A percentile compares a stretch with the other conserved stretches of the same genome.
Evolutionary conservation across 306 rosid species (phyloP).

Genomic region (Cicer yamashitae): DNA sequence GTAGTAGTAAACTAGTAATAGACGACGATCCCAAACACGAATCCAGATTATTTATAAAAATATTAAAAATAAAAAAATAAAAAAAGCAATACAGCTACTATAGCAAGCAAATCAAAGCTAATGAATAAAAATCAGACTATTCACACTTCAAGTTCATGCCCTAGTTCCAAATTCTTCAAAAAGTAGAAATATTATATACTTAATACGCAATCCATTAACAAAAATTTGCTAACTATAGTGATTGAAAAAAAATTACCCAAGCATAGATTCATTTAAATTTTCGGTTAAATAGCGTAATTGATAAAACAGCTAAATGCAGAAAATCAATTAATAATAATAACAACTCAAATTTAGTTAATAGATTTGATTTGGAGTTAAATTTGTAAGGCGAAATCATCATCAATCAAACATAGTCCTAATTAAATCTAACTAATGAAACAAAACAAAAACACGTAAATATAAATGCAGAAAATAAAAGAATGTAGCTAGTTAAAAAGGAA

Average conservation of each 20-base stretch:
- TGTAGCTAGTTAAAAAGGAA: too few species aligned
- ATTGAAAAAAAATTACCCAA: not conserved
- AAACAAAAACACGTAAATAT: too few species aligned
- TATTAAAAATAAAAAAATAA: not conserved
- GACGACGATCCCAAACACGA: not conserved
- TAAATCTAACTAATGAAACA: not conserved
- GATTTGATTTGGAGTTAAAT: not conserved
- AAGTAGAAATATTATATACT: not conserved
- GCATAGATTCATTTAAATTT: not conserved
- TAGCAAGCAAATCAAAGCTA: constrained; percentile 10
- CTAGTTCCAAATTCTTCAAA: not conserved
- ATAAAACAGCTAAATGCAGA: not conserved
- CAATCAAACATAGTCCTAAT: not conserved
- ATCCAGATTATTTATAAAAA: not conserved
- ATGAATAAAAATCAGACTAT: not conserved
- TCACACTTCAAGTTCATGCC: not conserved
- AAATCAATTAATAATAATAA: not conserved
- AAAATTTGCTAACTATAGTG: not conserved
- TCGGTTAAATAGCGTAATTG: not conserved
- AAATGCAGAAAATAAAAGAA: too few species aligned
- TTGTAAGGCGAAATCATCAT: not conserved
- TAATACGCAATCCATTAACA: not conserved
- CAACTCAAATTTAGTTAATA: not conserved
- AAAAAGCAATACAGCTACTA: not conserved
- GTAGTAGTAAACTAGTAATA: not conserved